A percentile compares a stretch with the other conserved stretches of the same genome.
Evolutionary conservation across 306 rosid species (phyloP).

Genomic region (Vigna trinervia): DNA sequence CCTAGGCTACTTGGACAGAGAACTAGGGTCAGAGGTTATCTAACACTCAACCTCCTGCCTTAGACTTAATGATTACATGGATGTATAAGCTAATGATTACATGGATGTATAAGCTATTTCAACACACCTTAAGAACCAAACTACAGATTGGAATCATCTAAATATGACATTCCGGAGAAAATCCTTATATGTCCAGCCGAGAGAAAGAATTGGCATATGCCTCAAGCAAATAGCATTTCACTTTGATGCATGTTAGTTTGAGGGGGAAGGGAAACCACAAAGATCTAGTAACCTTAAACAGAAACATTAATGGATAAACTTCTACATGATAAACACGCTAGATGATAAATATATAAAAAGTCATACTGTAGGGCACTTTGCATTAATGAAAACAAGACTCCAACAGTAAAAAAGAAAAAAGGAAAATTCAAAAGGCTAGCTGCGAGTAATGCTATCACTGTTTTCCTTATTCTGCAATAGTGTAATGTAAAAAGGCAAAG

Average conservation of each 20-base stretch:
- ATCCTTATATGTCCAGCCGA: neutral
- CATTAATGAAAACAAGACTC: neutral
- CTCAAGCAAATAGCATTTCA: conserved; percentile 20
- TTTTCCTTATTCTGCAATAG: neutral
- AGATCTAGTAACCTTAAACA: neutral
- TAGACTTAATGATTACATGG: too few species aligned
- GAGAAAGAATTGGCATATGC: conserved; percentile 12
- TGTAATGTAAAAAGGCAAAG: conserved; percentile 6
- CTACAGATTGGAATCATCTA: neutral
- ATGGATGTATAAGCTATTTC: too few species aligned
- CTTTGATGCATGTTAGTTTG: neutral
- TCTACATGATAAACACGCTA: neutral
- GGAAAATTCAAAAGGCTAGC: neutral
- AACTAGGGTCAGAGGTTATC: too few species aligned
- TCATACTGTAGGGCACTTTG: neutral
- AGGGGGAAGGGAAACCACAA: neutral
- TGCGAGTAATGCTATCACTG: conserved; percentile 14
- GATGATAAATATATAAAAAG: conserved; percentile 6
- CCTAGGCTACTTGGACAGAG: too few species aligned
- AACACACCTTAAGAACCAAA: neutral
- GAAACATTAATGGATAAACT: neutral
- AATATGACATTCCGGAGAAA: neutral
- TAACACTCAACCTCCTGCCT: too few species aligned
- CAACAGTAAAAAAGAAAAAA: neutral
- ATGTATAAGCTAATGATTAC: too few species aligned